Evolutionary conservation across 176 grass and related monocot species (phyloP), one percentile per base, ranked within the genome.

Genomic region (Bonia amplexicaulis): DNA sequence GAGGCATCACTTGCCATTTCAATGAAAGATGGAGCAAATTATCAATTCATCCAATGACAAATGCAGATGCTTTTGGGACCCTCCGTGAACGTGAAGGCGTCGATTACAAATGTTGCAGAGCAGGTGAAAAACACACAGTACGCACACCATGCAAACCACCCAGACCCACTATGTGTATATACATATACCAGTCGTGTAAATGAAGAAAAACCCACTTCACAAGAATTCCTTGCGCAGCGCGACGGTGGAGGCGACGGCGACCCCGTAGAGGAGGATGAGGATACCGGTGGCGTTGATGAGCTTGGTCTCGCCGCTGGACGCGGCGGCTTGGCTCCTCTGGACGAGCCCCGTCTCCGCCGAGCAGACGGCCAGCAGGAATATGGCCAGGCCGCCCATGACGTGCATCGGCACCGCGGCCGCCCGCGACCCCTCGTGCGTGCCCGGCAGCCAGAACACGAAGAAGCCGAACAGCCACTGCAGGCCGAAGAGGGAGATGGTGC

Each of bases 401-500:
- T 99, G 92, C 31, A 80, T 14, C 0, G 92, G 93, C 7, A 15
- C 12, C 0, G 79, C 80, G 2, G 85, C 86, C 39, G 79, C 57
- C 9, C 86, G 69, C 12, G 76, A 76, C 15, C 17, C 12, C 3
- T 31, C 2, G 40, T 80, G 40, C 12, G 90, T 74, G 59, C 77
- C 77, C 15, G 83, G 88, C 2, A 89, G 84, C 96, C 93, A 95
- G 77, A 99, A 99, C 14, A 67, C 53, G 27, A 90, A 42, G 73
- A 99, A 94, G 65, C 93, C 91, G 82, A 99, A 89, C 39, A 99
- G 41, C 96, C 96, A 96, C 93, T 98, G 93, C 69, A 98, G 85
- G 6, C 78, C 96, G 84, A 98, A 96, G 54, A 96, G 79, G 74
- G 89, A 83, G 77, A 98, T 76, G 76, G 96, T 80, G 85, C 73